Percentiles rank a stretch among this genome's conserved stretches.
Evolutionary conservation across 768 basidiomycete species (phyloP).

Genomic region (Podaxis sp.): DNA sequence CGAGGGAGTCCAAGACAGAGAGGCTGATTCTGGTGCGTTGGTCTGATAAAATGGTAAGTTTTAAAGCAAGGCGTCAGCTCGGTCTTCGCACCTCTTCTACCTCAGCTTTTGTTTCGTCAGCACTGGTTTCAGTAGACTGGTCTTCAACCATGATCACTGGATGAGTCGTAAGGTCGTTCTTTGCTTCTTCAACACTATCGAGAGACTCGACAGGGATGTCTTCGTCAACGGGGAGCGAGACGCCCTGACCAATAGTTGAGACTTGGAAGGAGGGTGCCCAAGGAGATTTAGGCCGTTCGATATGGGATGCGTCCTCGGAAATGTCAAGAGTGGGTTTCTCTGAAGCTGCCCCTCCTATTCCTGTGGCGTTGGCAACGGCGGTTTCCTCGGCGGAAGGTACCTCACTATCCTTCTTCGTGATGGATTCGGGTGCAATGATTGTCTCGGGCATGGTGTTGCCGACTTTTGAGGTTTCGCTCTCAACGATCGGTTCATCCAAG

Average conservation of each 20-base stretch:
- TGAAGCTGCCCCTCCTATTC: not conserved
- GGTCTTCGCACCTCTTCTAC: not conserved
- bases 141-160: not conserved
- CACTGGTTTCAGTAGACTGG: not conserved
- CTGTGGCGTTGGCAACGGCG: not conserved
- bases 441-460: constrained; percentile 12
- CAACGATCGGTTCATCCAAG: not conserved
- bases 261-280: constrained; percentile 54
- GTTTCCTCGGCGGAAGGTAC: not conserved
- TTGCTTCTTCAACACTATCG: constrained; percentile 1
- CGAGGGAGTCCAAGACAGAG: constrained; percentile 31
- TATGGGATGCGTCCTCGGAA: not conserved
- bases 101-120: not conserved
- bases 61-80: not conserved
- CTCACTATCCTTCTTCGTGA: not conserved
- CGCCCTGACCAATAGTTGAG: constrained; percentile 31
- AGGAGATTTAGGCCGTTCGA: constrained; percentile 44
- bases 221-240: constrained; percentile 17
- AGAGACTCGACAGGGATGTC: constrained; percentile 7
- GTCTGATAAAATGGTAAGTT: not conserved
- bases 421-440: constrained; percentile 1
- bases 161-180: not conserved
- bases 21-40: not conserved
- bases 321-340: not conserved
- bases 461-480: not conserved